Evolutionary conservation across 2,329 filamentous ascomycete species (phyloP), one percentile per base, ranked within the genome.

Genomic region (Ceratocystis lukuohia): DNA sequence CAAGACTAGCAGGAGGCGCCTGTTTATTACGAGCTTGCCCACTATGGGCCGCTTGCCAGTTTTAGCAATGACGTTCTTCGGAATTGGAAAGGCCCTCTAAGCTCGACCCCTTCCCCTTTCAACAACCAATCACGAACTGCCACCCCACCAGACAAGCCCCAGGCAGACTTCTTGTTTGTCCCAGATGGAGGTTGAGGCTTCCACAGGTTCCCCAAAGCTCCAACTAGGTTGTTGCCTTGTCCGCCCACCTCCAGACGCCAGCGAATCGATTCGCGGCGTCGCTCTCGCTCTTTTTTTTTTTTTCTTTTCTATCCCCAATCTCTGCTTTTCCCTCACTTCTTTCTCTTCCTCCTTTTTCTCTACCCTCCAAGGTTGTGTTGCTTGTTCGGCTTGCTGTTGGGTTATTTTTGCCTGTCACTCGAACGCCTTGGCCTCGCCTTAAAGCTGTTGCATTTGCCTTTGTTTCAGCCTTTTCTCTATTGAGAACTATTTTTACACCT

Each of bases 401-500:
- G 8, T 59, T 33, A 20, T 59, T 37, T 33, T 59, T 59, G 56
- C 56, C n/a, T 10, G 25, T 37, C 56, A 59, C 56, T n/a, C 15
- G 5, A 37, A 33, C 56, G 20, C 30, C 62, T 37, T 33, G 37
- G 41, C 17, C 28, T 63, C 61, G 61, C 17, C 45, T 48, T 65
- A 20, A 28, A 22, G 33, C n/a, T 59, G 33, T 20, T 48, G 37
- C 48, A 22, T 12, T 41, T 28, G 37, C 22, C n/a, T 20, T 59
- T 65, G 45, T 65, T 41, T 46, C 48, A 30, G 50, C 33, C 46
- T 61, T 7, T 46, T 65, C 22, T 65, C 25, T 25, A 44, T 45
- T 53, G 28, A n/a, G 5, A 57, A 57, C 22, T 65, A 57, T 65
- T 59, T 59, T 65, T 65, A 57, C 48, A 41, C 20, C 30, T 22